phyloP scores from a whole-genome alignment of 2,329 filamentous ascomycete species.

The Colletotrichum sublineola region DNA sequence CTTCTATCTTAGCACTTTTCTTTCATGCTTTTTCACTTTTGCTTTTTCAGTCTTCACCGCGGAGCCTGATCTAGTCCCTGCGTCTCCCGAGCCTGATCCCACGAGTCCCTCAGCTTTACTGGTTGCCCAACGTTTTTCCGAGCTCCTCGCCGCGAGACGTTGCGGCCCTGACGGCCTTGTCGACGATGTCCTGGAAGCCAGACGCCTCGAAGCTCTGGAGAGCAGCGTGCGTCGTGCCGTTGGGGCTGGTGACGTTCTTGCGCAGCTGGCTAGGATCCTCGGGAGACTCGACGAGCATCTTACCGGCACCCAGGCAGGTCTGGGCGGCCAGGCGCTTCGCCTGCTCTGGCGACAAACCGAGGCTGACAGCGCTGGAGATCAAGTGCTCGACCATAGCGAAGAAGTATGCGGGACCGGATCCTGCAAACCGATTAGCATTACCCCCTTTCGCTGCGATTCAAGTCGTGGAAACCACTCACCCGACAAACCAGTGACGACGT shows the following conservation, averaged over 20 bases:
- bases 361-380: constrained; percentile 57
- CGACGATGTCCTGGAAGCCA: constrained; percentile 58
- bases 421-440: constrained; percentile 46
- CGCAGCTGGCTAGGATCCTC: constrained; percentile 62
- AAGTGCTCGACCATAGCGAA: constrained; percentile 67
- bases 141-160: constrained; percentile 58
- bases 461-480: constrained; percentile 50
- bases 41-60: not conserved
- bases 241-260: constrained; percentile 66
- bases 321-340: constrained; percentile 64
- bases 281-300: constrained; percentile 62
- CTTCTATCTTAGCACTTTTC: no score
- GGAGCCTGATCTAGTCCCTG: no score
- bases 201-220: constrained; percentile 62
- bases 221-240: constrained; percentile 64
- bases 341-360: constrained; percentile 62
- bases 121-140: constrained; percentile 50
- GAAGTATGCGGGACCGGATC: constrained; percentile 66
- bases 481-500: constrained; percentile 64
- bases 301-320: constrained; percentile 65
- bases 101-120: constrained; percentile 10
- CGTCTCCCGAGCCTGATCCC: no score
- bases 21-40: not conserved
- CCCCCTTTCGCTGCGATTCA: not conserved
- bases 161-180: constrained; percentile 62